Evolutionary conservation across 1,284 basidiomycete species (phyloP).

Genomic region (Sanguinoderma infundibulare): DNA sequence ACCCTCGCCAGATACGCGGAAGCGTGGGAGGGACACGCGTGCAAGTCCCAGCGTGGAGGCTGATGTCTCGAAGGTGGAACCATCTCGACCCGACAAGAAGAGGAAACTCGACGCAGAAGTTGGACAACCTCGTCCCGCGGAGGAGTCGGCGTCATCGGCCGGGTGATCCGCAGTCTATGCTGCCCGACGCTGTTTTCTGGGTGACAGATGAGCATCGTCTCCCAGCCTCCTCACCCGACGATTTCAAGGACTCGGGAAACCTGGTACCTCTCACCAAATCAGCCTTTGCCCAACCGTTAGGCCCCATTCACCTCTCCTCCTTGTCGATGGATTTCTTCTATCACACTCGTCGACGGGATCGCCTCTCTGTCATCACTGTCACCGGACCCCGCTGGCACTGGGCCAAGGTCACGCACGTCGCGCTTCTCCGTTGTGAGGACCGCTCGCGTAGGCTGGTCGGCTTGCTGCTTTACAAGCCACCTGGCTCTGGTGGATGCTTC

Average conservation of each 20-base stretch:
- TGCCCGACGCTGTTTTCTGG: background rate
- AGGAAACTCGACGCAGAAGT: constrained; percentile 21
- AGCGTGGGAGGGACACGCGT: constrained; percentile 2
- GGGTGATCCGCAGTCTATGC: background rate
- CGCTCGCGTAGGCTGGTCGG: background rate
- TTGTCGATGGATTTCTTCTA: background rate
- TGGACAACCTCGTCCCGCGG: background rate
- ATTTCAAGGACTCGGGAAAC: background rate
- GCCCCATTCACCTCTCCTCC: background rate
- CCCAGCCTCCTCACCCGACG: background rate
- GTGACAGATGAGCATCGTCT: background rate
- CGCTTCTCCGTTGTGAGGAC: background rate
- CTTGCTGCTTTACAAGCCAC: background rate
- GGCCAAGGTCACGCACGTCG: background rate
- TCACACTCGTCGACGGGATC: background rate
- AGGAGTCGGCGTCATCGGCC: too few species aligned
- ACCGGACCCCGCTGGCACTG: background rate
- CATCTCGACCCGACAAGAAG: constrained; percentile 19
- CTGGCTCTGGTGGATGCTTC: background rate
- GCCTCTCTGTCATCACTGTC: background rate
- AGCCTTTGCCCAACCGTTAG: background rate
- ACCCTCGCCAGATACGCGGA: background rate
- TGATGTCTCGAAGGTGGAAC: background rate
- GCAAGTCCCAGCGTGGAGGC: background rate
- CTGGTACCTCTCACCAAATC: background rate